Evolutionary conservation across 1,284 basidiomycete genomes (phyloP), one percentile per base, ranked within the genome.

Genomic region (Cutaneotrichosporon sp.): DNA sequence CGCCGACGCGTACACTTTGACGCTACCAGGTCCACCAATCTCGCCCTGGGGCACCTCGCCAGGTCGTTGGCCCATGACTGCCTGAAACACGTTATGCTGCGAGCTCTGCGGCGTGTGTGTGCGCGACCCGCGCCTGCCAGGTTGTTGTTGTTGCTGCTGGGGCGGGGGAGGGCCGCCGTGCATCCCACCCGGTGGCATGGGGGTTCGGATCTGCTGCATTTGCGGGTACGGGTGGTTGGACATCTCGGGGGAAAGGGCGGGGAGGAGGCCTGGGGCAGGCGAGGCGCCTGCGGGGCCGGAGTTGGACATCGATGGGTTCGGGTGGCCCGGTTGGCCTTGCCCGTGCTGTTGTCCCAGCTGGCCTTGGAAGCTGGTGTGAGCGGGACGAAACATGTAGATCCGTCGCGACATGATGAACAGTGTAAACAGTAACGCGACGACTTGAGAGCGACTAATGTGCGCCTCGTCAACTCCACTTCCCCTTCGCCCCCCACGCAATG

Each of bases 1-100:
- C n/a, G 76, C 75, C 59, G 76, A 79, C 21, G 77, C 73, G 64
- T 80, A 81, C 13, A 81, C 76, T 56, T 76, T 75, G 18, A 74
- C 70, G 42, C 65, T 70, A 7, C 69, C 67, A n/a, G 69, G 53
- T 13, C 69, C 72, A 32, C 65, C 67, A 14, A 69, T 63, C 40
- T 69, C 68, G 5, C 67, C 66, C 49, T 70, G 69, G 18, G 73
- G 70, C 46, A 72, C 73, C 53, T 77, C 75, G 21, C 76, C 76
- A 4, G 76, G 75, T 11, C 66, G 70, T 53, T 63, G 61, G 21
- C 77, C 77, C 77, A 79, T 79, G 49, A 79, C 74, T 4, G 66
- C 62, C 32, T 74, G 73, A 64, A 79, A 79, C 5, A 78, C 76
- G 53, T 76, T 76, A 47, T 62, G 64, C 57, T 65, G 63, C 36